These are phyloP conservation scores for Hymenoscyphus salicellus DNA, from an alignment of 2,329 filamentous ascomycete species.

Conservation along the genomic window DNA sequence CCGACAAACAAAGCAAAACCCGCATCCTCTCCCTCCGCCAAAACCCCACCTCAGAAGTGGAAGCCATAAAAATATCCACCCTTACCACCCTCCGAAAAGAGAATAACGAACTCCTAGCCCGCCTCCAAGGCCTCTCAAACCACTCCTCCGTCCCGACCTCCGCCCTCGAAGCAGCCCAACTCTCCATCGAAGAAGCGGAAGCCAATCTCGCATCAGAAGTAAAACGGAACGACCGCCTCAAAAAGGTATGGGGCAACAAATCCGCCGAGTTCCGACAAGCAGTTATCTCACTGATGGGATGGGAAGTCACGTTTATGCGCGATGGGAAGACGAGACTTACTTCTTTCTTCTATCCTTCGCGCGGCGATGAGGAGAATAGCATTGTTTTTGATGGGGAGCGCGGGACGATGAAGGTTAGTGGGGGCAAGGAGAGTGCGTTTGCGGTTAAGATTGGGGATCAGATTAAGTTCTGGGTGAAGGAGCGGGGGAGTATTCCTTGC, in stretches of 20 bases:
- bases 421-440: conserved; percentile 82
- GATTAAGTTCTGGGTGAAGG: conserved; percentile 94
- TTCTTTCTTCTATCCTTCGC: conserved; percentile 73
- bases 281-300: conserved; percentile 86
- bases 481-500: conserved; percentile 88
- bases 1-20: conserved; percentile 66
- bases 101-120: conserved; percentile 76
- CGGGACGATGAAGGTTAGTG: conserved; percentile 96
- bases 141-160: conserved; percentile 63
- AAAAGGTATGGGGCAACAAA: conserved; percentile 89
- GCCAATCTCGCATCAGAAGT: conserved; percentile 69
- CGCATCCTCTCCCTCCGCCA: conserved; percentile 81
- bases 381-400: conserved; percentile 89
- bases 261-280: conserved; percentile 93
- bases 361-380: conserved; percentile 61
- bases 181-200: conserved; percentile 71
- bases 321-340: conserved; percentile 94
- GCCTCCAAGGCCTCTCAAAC: conserved; percentile 52
- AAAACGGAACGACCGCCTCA: conserved; percentile 80
- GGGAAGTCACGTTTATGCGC: conserved; percentile 94
- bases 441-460: conserved; percentile 79
- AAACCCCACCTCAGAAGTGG: conserved; percentile 86
- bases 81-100: conserved; percentile 75
- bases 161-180: conserved; percentile 70
- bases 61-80: conserved; percentile 79